Evolutionary conservation across 495 filamentous ascomycete genomes (phyloP).

Genomic region (Aspergillus coremiiformis): DNA sequence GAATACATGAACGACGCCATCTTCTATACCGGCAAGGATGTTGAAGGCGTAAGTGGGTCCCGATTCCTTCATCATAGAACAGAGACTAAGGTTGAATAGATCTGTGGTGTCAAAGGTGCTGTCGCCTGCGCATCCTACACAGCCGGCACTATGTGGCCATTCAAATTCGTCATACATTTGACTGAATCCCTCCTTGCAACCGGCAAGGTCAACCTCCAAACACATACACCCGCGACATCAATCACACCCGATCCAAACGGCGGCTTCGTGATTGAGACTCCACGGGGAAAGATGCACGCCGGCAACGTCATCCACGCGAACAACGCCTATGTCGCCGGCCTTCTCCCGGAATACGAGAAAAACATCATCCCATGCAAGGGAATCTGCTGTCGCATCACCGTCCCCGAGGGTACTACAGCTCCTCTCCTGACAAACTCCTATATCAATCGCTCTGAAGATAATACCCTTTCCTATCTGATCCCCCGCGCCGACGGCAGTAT

Average conservation of each 20-base stretch:
- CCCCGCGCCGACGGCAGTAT: constrained; percentile 63
- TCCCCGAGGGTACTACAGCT: constrained; percentile 48
- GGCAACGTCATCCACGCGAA: constrained; percentile 57
- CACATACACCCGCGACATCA: constrained; percentile 48
- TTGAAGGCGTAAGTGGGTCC: constrained; percentile 23
- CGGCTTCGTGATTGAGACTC: constrained; percentile 47
- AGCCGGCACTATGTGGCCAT: constrained; percentile 58
- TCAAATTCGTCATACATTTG: constrained; percentile 55
- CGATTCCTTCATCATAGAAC: neutral
- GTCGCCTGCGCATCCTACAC: constrained; percentile 26
- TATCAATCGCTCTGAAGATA: constrained; percentile 23
- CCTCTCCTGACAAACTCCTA: constrained; percentile 30
- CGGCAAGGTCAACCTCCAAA: constrained; percentile 52
- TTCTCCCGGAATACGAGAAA: constrained; percentile 50
- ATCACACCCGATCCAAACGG: constrained; percentile 23
- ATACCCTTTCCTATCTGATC: constrained; percentile 51
- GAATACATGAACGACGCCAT: constrained; percentile 27
- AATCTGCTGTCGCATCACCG: constrained; percentile 58
- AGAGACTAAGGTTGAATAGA: neutral
- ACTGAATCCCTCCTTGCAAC: constrained; percentile 43
- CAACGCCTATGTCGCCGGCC: constrained; percentile 60
- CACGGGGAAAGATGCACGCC: constrained; percentile 46
- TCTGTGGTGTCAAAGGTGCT: constrained; percentile 25
- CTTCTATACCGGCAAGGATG: constrained; percentile 22
- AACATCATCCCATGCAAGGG: constrained; percentile 51